Evolutionary conservation across 257 asterid genomes (phyloP), one percentile per base, ranked within the genome.

Genomic region (Solanum ahanhuiri): DNA sequence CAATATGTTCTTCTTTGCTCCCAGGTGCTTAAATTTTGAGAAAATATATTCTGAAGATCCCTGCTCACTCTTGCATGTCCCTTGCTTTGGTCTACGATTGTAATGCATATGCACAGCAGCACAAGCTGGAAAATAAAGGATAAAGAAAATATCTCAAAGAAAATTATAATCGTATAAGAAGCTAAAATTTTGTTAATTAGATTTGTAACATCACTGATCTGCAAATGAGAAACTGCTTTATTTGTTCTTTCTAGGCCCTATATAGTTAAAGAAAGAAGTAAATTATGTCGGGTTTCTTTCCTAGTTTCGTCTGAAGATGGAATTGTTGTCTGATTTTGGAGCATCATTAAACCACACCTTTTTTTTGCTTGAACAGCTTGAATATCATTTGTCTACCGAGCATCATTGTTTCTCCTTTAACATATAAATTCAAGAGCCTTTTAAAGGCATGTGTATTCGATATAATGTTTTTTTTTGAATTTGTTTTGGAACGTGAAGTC

Each of bases 1-100:
- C 98, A 92, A 85, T 97, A 97, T 88, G 89, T 97, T 86, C 94
- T 97, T 89, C 94, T 97, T 71, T 97, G 98, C 90, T 41, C 99
- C 48, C 99, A 95, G 98, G 99, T 95, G 89, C 84, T 81, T 81
- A 81, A 28, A 48, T 17, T 81, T 48, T 81, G 9, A 28, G 41
- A 81, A 48, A 48, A 28, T 81, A 81, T 81, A 45, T 81, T 81
- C 30, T 81, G 43, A 48, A 28, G 67, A 15, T 48, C 66, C 28
- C 67, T 45, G 60, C 10, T 48, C 28, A 10, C 84, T 81, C 41
- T 48, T 22, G 58, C 41, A 8, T 30, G 28, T 15, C 23, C 28
- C 15, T 77, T 77, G 64, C 39, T 7, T 43, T 77, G 35, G 37
- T 77, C 37, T 77, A 43, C 3, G 54, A 73, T 25, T 73, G 71